Percentiles rank a stretch among this genome's conserved stretches.
Conservation (phyloP, 805 yeast species). For the Lachancea thermotolerans region DNA sequence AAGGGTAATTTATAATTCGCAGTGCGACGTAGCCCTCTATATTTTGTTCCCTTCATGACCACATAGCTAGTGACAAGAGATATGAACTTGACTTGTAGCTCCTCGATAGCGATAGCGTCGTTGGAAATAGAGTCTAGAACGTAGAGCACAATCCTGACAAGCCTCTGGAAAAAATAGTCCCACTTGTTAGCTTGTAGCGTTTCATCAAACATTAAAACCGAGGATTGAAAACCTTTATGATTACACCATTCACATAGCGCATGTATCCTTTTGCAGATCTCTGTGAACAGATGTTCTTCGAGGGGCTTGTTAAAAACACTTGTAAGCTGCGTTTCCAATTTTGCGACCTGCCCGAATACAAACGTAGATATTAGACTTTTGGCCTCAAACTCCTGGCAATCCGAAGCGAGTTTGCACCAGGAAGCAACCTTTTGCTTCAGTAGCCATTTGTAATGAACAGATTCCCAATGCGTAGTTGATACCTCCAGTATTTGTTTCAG, state of each 20-base stretch:
- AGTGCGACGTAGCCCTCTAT: not conserved
- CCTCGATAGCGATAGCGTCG: not conserved
- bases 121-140: slow-evolving; percentile 17
- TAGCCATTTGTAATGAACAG: slow-evolving; percentile 18
- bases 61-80: slow-evolving; percentile 16
- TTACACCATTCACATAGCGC: slow-evolving; percentile 23
- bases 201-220: slow-evolving; percentile 7
- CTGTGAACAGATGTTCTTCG: slow-evolving; percentile 8
- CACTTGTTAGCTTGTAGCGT: slow-evolving; percentile 16
- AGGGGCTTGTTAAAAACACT: slow-evolving; percentile 12
- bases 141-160: slow-evolving; percentile 22
- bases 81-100: slow-evolving; percentile 15
- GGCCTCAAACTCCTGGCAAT: slow-evolving; percentile 11
- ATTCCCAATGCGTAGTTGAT: slow-evolving; percentile 12
- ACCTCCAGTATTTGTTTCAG: slow-evolving; percentile 15
- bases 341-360: slow-evolving; percentile 9
- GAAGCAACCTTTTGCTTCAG: slow-evolving; percentile 20
- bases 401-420: slow-evolving; percentile 18
- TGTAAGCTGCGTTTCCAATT: slow-evolving; percentile 15
- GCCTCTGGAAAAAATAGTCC: slow-evolving; percentile 22
- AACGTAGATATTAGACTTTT: slow-evolving; percentile 11
- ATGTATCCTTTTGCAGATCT: slow-evolving; percentile 12
- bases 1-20: slow-evolving; percentile 13
- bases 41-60: slow-evolving; percentile 5
- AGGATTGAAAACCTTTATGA: slow-evolving; percentile 13